Conservation (phyloP, 2,329 filamentous ascomycete species). For the Sphaerulina vaccinii region DNA sequence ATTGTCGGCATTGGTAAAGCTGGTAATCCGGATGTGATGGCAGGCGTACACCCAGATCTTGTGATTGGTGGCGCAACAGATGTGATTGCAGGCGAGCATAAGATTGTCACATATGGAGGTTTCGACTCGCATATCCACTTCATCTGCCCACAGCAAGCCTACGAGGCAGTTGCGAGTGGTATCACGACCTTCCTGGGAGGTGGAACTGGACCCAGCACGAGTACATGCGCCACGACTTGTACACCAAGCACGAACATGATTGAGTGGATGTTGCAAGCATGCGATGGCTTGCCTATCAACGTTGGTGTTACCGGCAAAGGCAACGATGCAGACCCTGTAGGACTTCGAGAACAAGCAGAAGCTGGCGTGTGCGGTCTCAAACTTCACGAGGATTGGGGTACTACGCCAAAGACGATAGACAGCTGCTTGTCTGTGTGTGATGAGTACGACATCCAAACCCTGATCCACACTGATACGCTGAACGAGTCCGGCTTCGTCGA, state of each 20-base stretch:
- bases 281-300: slow-evolving; percentile 79
- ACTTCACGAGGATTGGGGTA: slow-evolving; percentile 94
- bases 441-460: slow-evolving; percentile 84
- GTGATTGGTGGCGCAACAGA: slow-evolving; percentile 86
- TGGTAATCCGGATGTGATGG: slow-evolving; percentile 96
- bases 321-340: slow-evolving; percentile 71
- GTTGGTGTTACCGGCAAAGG: slow-evolving; percentile 91
- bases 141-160: slow-evolving; percentile 88
- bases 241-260: slow-evolving; percentile 83
- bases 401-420: slow-evolving; percentile 87
- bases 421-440: slow-evolving; percentile 78
- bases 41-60: slow-evolving; percentile 75
- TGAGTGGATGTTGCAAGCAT: slow-evolving; percentile 84
- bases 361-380: slow-evolving; percentile 90
- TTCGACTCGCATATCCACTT: slow-evolving; percentile 91
- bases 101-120: slow-evolving; percentile 87
- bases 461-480: slow-evolving; percentile 93
- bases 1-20: slow-evolving; percentile 92
- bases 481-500: slow-evolving; percentile 98
- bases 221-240: slow-evolving; percentile 88
- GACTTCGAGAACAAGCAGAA: slow-evolving; percentile 73
- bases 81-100: slow-evolving; percentile 84
- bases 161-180: slow-evolving; percentile 79
- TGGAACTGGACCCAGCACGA: slow-evolving; percentile 88
- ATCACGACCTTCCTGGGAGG: slow-evolving; percentile 90